Evolutionary conservation across 2,329 filamentous ascomycete genomes (phyloP).

Genomic region (Epichloe glyceriae): DNA sequence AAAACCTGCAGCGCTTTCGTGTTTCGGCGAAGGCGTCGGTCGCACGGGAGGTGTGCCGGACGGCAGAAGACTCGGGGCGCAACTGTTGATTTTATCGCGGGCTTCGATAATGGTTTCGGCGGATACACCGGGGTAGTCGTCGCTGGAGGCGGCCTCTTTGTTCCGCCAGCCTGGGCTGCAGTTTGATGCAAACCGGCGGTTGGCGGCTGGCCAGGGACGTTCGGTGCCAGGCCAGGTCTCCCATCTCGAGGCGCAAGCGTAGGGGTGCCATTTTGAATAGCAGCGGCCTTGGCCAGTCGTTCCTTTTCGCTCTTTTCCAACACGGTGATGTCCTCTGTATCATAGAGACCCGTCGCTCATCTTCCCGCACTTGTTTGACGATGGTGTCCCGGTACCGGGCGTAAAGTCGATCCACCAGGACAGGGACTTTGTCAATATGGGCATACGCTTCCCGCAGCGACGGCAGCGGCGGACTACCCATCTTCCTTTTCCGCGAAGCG

Average conservation of each 20-base stretch:
- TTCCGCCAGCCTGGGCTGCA: constrained; percentile 5
- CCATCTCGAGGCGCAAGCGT: constrained; percentile 20
- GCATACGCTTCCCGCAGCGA: constrained; percentile 53
- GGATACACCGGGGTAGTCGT: constrained; percentile 23
- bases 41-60: constrained; percentile 16
- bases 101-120: constrained; percentile 18
- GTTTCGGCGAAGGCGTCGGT: constrained; percentile 18
- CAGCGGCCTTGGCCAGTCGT: constrained; percentile 21
- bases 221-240: constrained; percentile 11
- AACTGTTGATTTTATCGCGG: constrained; percentile 13
- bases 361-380: constrained; percentile 57
- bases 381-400: constrained; percentile 57
- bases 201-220: background rate
- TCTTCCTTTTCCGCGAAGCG: constrained; percentile 61
- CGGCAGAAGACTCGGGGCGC: constrained; percentile 17
- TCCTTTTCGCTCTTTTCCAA: constrained; percentile 42
- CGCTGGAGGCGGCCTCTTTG: constrained; percentile 15
- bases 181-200: constrained; percentile 9
- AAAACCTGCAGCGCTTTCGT: constrained; percentile 15
- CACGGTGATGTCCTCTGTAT: constrained; percentile 56
- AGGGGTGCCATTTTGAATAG: constrained; percentile 22
- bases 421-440: constrained; percentile 55
- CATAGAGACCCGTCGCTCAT: constrained; percentile 54
- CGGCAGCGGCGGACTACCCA: constrained; percentile 49
- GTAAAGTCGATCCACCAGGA: constrained; percentile 62